phyloP scores from a whole-genome alignment of 768 basidiomycete genomes.

The Hirschioporus abietinus region DNA sequence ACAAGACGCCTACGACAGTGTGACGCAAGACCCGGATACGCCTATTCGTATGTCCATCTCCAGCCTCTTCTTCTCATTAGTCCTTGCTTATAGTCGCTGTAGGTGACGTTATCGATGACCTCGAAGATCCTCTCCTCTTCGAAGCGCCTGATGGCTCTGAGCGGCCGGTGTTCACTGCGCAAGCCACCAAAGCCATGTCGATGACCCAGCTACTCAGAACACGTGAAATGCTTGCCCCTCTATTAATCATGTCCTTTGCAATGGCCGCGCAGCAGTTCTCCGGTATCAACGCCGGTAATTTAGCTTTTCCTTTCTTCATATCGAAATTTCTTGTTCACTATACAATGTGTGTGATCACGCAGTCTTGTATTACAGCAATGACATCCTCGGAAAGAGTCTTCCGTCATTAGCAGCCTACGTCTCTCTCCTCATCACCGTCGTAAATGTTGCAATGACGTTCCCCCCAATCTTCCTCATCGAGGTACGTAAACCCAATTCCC shows the following conservation, averaged over 20 bases:
- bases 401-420: constrained; percentile 78
- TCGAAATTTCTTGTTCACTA: constrained; percentile 2
- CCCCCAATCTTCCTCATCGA: constrained; percentile 86
- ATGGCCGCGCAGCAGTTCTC: constrained; percentile 81
- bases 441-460: constrained; percentile 81
- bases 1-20: constrained; percentile 8
- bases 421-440: constrained; percentile 76
- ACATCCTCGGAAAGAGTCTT: constrained; percentile 75
- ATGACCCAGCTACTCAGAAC: constrained; percentile 45
- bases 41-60: background rate
- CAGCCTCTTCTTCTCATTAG: background rate
- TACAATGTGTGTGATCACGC: constrained; percentile 7
- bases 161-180: constrained; percentile 22
- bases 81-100: background rate
- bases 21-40: background rate
- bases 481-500: constrained; percentile 32
- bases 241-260: constrained; percentile 59
- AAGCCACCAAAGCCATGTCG: constrained; percentile 32
- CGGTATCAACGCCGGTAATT: constrained; percentile 29
- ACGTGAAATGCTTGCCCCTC: constrained; percentile 53
- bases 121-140: constrained; percentile 37
- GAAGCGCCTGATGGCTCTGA: constrained; percentile 17
- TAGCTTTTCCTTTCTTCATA: background rate
- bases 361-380: constrained; percentile 91
- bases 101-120: constrained; percentile 14